Conservation (phyloP, 2,329 filamentous ascomycete species). For the Neonectria magnoliae region DNA sequence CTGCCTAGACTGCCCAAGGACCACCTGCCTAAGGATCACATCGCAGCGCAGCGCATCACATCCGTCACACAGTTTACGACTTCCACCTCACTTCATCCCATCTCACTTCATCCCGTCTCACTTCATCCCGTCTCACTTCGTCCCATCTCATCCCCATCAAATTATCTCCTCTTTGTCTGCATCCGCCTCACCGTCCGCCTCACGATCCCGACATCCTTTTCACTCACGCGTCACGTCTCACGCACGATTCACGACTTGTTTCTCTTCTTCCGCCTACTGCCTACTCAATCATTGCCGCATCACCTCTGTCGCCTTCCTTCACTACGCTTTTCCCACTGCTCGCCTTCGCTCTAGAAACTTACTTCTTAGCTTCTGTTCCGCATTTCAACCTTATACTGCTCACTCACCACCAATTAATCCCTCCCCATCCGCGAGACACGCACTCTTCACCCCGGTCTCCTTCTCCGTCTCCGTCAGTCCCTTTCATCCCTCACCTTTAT, state of each 20-base stretch:
- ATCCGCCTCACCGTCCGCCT: neutral
- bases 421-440: constrained; percentile 27
- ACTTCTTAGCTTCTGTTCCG: neutral
- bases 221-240: neutral
- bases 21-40: too few species aligned
- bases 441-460: constrained; percentile 8
- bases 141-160: too few species aligned
- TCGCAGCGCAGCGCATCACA: neutral
- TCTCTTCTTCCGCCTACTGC: neutral
- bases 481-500: constrained; percentile 11
- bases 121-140: too few species aligned
- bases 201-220: neutral
- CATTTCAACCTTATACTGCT: constrained; percentile 1
- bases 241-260: neutral
- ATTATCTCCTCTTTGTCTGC: neutral
- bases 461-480: constrained; percentile 11
- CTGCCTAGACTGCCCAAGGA: too few species aligned
- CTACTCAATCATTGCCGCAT: neutral
- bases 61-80: too few species aligned
- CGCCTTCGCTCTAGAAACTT: constrained; percentile 5
- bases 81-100: neutral
- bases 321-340: constrained; percentile 6
- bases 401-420: constrained; percentile 5
- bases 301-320: neutral
- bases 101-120: neutral